A percentile compares a stretch with the other conserved stretches of the same genome.
These are phyloP conservation scores for Beauveria bassiana DNA, from an alignment of 2,329 filamentous ascomycete genomes.

Conservation along the genomic window DNA sequence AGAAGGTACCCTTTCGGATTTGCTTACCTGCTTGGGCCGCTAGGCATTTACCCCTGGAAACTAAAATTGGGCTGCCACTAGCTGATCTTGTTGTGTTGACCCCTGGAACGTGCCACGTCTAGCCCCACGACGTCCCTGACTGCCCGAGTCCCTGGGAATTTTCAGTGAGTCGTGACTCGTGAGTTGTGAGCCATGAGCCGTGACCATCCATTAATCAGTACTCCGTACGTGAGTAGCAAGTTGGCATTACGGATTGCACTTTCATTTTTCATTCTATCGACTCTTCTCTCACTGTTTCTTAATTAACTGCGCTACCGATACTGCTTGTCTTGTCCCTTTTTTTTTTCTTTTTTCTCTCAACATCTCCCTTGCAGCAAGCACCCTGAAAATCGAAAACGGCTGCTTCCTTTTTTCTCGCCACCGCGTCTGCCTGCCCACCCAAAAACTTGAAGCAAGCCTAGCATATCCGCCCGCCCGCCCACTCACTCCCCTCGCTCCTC, in stretches of 20 bases:
- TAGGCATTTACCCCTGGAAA: neutral
- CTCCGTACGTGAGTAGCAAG: too few species aligned
- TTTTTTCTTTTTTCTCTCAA: too few species aligned
- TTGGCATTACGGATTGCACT: too few species aligned
- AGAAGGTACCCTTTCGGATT: neutral
- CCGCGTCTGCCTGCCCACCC: neutral
- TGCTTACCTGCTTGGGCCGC: neutral
- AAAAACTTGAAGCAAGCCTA: neutral
- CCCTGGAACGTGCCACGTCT: neutral
- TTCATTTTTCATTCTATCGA: too few species aligned
- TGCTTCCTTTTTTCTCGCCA: too few species aligned
- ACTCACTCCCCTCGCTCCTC: neutral
- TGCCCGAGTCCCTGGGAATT: neutral
- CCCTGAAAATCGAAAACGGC: too few species aligned
- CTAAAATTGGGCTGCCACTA: neutral
- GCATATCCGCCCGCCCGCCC: neutral
- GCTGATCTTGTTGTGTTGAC: neutral
- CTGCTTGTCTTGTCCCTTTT: too few species aligned
- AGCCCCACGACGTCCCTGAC: neutral
- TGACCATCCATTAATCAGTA: too few species aligned
- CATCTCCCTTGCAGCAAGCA: too few species aligned
- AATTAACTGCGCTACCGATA: too few species aligned
- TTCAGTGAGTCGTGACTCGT: neutral
- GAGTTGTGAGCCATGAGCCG: neutral
- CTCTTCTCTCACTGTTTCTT: too few species aligned